Conservation (phyloP, 768 basidiomycete genomes). For the Kondoa malvinella region DNA sequence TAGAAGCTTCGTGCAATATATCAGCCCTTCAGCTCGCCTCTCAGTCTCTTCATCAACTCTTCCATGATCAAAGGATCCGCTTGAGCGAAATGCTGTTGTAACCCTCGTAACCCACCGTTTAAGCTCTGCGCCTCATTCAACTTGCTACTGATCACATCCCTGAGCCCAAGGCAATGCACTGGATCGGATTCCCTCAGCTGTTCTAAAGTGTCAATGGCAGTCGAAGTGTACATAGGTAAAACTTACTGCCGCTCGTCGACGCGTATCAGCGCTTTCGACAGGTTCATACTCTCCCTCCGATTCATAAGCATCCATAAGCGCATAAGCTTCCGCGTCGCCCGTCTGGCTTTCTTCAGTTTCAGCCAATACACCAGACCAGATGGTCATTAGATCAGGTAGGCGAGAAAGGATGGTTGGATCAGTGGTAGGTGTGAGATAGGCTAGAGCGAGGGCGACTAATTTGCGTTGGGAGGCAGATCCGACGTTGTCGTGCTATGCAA, state of each 20-base stretch:
- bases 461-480: conserved; percentile 71
- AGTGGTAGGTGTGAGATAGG: conserved; percentile 56
- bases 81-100: conserved; percentile 49
- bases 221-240: not conserved
- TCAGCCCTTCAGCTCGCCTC: conserved; percentile 14
- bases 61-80: conserved; percentile 58
- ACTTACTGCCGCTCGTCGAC: conserved; percentile 54
- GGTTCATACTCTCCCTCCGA: conserved; percentile 32
- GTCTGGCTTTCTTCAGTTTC: conserved; percentile 57
- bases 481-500: conserved; percentile 66
- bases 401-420: conserved; percentile 54
- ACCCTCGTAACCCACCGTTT: conserved; percentile 44
- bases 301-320: conserved; percentile 18
- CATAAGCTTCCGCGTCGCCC: conserved; percentile 25
- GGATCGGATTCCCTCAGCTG: conserved; percentile 58
- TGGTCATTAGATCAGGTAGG: conserved; percentile 60
- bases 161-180: conserved; percentile 50
- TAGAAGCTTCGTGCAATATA: too few species aligned
- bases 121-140: conserved; percentile 49
- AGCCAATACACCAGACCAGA: conserved; percentile 77
- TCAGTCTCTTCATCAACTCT: conserved; percentile 34
- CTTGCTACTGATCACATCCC: conserved; percentile 42
- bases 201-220: not conserved
- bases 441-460: conserved; percentile 64
- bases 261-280: conserved; percentile 55